Evolutionary conservation across 1,284 basidiomycete genomes (phyloP), one percentile per base, ranked within the genome.

Genomic region (Ganoderma lucidum): DNA sequence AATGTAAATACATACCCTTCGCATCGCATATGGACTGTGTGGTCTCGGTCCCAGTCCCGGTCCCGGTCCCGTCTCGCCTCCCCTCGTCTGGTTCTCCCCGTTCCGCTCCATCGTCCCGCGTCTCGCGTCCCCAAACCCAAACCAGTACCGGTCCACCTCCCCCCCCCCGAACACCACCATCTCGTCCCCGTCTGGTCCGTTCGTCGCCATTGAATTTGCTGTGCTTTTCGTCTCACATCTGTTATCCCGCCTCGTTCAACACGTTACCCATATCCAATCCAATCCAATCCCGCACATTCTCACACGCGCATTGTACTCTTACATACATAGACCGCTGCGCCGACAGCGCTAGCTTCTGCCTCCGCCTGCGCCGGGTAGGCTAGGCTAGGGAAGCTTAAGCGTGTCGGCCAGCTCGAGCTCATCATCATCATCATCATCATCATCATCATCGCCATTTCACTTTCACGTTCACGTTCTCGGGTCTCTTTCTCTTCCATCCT

Each of bases 1-100:
- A 61, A 23, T 67, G 63, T 66, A 70, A 55, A 60, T 65, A 70
- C 69, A 70, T 67, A 67, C 19, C 66, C 65, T 60, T 28, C 61
- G 28, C 64, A 62, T 61, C 59, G 62, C 41, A 35, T 63, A 44
- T 35, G 19, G 56, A 30, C 63, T 37, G 19, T 56, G 44, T 23
- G 23, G 56, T 14, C 60, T 8, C 19, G 41, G 12, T 61, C 37
- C 14, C 42, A 17, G 42, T 44, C 42, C 42, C 39, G 39, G 12
- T 41, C 39, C 39, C 41, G 9, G 23, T 30, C n/a, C 30, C 41
- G 32, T 37, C 32, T 14, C 37, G 48, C n/a, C n/a, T 37, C 44
- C 23, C 35, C 15, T 8, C 44, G 19, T 45, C 44, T 23, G n/a
- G n/a, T 12, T 23, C n/a, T 9, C 23, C 23, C 48, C 10, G 4